These are phyloP conservation scores for Tetradesmus obliquus DNA, from an alignment of 139 green algal species.

Conservation along the genomic window DNA sequence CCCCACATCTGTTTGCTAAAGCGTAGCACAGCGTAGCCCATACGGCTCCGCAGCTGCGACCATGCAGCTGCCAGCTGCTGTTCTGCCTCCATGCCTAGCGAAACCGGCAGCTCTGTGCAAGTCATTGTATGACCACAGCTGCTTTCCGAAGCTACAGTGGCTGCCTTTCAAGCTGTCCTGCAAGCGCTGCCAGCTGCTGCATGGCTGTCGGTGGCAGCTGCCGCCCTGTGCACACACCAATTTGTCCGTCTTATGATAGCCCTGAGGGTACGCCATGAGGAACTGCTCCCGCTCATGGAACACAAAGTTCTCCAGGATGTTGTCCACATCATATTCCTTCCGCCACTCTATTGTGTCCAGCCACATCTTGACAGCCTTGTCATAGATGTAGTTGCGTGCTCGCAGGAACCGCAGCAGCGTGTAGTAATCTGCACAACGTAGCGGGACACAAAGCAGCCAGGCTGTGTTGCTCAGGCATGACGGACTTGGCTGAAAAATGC, in stretches of 20 bases:
- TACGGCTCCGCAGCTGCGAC: not conserved
- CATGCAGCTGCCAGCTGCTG: not conserved
- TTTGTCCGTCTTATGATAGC: slow-evolving; percentile 80
- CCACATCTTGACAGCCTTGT: slow-evolving; percentile 64
- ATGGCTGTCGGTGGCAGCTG: not conserved
- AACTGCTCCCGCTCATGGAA: slow-evolving; percentile 93
- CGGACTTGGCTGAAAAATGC: not conserved
- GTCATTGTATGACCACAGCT: not conserved
- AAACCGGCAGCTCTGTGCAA: not conserved
- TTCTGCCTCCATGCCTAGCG: not conserved
- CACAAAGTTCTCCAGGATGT: slow-evolving; percentile 85
- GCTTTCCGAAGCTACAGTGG: not conserved
- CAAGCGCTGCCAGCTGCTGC: slow-evolving; percentile 1
- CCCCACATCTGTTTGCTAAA: not conserved
- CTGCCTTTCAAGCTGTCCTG: not conserved
- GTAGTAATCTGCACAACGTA: slow-evolving; percentile 59
- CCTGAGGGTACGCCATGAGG: slow-evolving; percentile 83
- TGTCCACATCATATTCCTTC: slow-evolving; percentile 73
- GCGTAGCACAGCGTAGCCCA: not conserved
- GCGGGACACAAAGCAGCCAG: not conserved
- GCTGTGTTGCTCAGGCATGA: not conserved
- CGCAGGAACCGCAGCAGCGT: slow-evolving; percentile 69
- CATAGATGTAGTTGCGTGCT: slow-evolving; percentile 65
- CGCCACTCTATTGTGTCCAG: slow-evolving; percentile 65
- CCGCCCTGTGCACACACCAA: slow-evolving; percentile 45